Evolutionary conservation across 148 eudicot species (phyloP).

Genomic region (Vaccinium corymbosum): DNA sequence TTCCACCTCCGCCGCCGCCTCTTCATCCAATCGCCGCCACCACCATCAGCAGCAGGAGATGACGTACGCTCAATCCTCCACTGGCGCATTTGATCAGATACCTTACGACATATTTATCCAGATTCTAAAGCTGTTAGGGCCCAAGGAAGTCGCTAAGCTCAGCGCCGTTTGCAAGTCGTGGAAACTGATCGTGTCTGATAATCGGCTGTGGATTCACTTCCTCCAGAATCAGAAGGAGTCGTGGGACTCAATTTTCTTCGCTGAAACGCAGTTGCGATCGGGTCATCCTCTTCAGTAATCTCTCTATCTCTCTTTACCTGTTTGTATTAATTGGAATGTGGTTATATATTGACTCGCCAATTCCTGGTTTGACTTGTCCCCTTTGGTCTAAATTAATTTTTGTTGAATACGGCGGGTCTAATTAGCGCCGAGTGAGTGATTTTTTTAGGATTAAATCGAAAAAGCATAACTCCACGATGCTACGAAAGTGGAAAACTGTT

Average conservation of each 20-base stretch:
- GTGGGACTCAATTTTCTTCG: constrained; percentile 67
- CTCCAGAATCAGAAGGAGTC: constrained; percentile 42
- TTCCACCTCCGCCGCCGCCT: neutral
- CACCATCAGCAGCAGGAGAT: neutral
- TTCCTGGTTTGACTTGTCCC: neutral
- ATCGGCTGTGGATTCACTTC: constrained; percentile 67
- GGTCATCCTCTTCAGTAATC: constrained; percentile 43
- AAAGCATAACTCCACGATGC: too few relatives aligned
- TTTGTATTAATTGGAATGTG: neutral
- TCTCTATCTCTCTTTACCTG: neutral
- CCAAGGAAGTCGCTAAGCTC: constrained; percentile 55
- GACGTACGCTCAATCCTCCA: constrained; percentile 29
- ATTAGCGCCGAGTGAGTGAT: too few relatives aligned
- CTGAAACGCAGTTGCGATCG: constrained; percentile 52
- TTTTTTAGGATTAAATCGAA: too few relatives aligned
- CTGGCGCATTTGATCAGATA: constrained; percentile 57
- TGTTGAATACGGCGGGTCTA: too few relatives aligned
- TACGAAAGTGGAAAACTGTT: too few relatives aligned
- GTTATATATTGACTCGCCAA: neutral
- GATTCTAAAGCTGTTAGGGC: constrained; percentile 53
- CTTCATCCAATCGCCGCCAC: neutral
- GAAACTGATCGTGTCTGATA: constrained; percentile 52
- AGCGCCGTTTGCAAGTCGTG: constrained; percentile 51
- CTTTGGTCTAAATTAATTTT: neutral
- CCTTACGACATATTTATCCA: constrained; percentile 55